phyloP scores from a whole-genome alignment of 441 rosid species.

The Eruca vesicaria region DNA sequence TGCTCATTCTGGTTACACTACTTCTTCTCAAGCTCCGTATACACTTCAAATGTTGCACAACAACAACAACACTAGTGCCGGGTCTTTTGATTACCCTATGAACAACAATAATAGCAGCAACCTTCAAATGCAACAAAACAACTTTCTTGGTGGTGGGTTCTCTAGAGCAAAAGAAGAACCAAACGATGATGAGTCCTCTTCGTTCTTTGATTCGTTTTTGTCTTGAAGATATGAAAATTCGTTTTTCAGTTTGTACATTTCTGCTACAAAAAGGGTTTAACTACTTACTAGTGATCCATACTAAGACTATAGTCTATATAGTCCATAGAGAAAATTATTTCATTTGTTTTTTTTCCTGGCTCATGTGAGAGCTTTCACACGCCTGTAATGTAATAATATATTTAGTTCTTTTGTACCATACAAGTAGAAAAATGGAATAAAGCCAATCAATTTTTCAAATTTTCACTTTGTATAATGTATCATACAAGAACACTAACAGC shows the following conservation, averaged over 20 bases:
- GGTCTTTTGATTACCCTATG: constrained; percentile 37
- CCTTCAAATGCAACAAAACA: too few relatives aligned
- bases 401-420: constrained; percentile 25
- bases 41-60: constrained; percentile 44
- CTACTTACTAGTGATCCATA: constrained; percentile 22
- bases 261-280: constrained; percentile 2
- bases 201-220: constrained; percentile 45
- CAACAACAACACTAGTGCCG: constrained; percentile 21
- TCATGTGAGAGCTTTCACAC: constrained; percentile 32
- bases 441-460: not conserved
- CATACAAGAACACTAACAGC: not conserved
- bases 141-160: constrained; percentile 31
- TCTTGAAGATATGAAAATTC: constrained; percentile 33
- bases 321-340: constrained; percentile 45
- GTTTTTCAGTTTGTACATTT: constrained; percentile 16
- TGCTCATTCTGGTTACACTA: constrained; percentile 32
- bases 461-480: not conserved
- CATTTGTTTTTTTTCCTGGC: constrained; percentile 43
- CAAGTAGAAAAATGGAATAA: constrained; percentile 14
- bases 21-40: constrained; percentile 43
- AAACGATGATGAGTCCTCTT: constrained; percentile 1
- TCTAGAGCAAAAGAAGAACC: too few relatives aligned
- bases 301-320: constrained; percentile 18
- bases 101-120: constrained; percentile 30
- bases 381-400: constrained; percentile 18